Evolutionary conservation across 2,329 filamentous ascomycete species (phyloP), one percentile per base, ranked within the genome.

Genomic region (Canariomyces notabilis): DNA sequence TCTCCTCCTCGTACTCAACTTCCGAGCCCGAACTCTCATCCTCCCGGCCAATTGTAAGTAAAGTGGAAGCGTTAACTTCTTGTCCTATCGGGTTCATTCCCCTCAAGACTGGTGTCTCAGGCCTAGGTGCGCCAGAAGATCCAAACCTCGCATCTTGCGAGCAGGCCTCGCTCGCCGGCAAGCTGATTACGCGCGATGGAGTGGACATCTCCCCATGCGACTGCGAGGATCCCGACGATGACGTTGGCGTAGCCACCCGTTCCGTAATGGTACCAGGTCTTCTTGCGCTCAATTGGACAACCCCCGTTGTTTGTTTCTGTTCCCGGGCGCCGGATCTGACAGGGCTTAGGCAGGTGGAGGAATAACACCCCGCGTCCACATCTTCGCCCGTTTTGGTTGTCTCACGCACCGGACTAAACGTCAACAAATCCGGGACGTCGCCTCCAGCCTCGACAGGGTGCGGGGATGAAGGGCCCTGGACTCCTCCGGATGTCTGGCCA

Each of bases 1-100:
- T 20, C 14, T 46, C 53, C 18, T 57, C 46, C 16, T 50, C 44
- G 23, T 42, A 50, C 42, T 45, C 49, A 5, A 42, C 22, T 26
- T 49, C 48, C 26, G 14, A 35, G 15, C 38, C 42, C 23, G 41
- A n/a, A 47, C 8, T 37, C 42, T 1, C 14, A 18, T 9, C 8
- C 42, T 19, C 21, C 45, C n/a, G n/a, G n/a, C n/a, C n/a, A n/a
- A n/a, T n/a, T n/a, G n/a, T n/a, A n/a, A n/a, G n/a, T n/a, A n/a
- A n/a, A n/a, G n/a, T n/a, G n/a, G n/a, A n/a, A n/a, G n/a, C n/a
- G n/a, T n/a, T n/a, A n/a, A n/a, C n/a, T n/a, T n/a, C n/a, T n/a
- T n/a, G n/a, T n/a, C n/a, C n/a, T n/a, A n/a, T n/a, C n/a, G n/a
- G n/a, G n/a, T n/a, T n/a, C n/a, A n/a, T n/a, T n/a, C n/a, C n/a